Conservation (phyloP, 2,329 filamentous ascomycete species). For the Pseudogymnoascus sp. region DNA sequence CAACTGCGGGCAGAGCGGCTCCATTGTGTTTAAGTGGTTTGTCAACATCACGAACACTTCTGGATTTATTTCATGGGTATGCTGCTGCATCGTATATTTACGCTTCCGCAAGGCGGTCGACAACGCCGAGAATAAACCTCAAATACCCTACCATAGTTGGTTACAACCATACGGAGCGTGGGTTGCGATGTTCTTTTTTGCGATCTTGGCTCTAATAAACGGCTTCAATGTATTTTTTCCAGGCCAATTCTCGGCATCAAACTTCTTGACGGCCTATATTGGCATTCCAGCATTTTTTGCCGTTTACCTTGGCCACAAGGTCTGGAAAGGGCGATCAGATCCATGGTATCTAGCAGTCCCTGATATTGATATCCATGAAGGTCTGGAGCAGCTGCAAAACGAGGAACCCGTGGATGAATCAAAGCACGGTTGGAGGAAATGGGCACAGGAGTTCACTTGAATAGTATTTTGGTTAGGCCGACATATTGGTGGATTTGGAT, state of each 20-base stretch:
- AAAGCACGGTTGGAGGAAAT: no score
- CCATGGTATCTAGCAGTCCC: conserved; percentile 36
- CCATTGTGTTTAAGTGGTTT: conserved; percentile 62
- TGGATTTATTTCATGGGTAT: conserved; percentile 54
- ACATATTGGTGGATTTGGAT: no score
- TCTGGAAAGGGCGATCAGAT: conserved; percentile 30
- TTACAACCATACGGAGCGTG: conserved; percentile 59
- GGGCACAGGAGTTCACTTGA: no score
- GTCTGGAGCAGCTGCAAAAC: no score
- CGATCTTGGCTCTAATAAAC: conserved; percentile 62
- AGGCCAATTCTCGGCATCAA: conserved; percentile 51
- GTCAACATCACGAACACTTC: conserved; percentile 59
- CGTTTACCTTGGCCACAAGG: conserved; percentile 56
- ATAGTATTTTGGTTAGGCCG: no score
- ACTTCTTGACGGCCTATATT: conserved; percentile 61
- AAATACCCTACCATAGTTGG: conserved; percentile 45
- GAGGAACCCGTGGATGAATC: no score
- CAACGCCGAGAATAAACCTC: conserved; percentile 42
- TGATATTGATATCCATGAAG: conserved; percentile 42
- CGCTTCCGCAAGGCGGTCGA: conserved; percentile 52
- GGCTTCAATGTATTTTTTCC: conserved; percentile 70
- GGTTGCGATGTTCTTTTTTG: conserved; percentile 49
- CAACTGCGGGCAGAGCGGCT: conserved; percentile 56
- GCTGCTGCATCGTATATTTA: conserved; percentile 50
- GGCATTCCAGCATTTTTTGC: conserved; percentile 54